Percentiles rank a stretch among this genome's conserved stretches.
Evolutionary conservation across 2,329 filamentous ascomycete genomes (phyloP).

Genomic region (Penicillium aurantiogriseum): DNA sequence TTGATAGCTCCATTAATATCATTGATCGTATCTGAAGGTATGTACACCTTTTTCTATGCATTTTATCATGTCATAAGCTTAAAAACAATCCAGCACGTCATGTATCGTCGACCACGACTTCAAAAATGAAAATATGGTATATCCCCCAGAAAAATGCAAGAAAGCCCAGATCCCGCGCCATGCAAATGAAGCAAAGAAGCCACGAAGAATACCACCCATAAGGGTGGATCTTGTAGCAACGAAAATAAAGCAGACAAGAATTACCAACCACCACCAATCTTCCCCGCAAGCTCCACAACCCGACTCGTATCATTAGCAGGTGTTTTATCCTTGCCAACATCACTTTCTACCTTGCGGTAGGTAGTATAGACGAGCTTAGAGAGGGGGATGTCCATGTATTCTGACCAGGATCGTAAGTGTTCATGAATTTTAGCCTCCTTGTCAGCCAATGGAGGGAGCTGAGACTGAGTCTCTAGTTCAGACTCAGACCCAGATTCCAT

Average conservation of each 20-base stretch:
- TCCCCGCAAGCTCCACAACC: conserved; percentile 84
- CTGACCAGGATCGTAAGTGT: conserved; percentile 73
- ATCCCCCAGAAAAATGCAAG: conserved; percentile 16
- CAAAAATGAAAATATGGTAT: conserved; percentile 17
- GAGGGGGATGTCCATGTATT: conserved; percentile 66
- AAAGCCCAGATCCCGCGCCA: conserved; percentile 17
- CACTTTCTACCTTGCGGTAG: conserved; percentile 89
- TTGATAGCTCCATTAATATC: neutral
- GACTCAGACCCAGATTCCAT: conserved; percentile 57
- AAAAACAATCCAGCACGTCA: neutral
- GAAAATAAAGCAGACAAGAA: neutral
- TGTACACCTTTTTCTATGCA: neutral
- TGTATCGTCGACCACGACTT: neutral
- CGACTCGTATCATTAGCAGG: conserved; percentile 67
- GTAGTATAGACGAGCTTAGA: conserved; percentile 78
- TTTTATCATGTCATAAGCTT: neutral
- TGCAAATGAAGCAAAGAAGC: conserved; percentile 13
- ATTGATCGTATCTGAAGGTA: neutral
- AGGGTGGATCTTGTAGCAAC: neutral
- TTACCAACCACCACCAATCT: conserved; percentile 91
- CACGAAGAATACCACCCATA: neutral
- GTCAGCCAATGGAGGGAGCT: conserved; percentile 25
- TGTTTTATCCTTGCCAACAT: conserved; percentile 74
- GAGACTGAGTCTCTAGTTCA: conserved; percentile 30
- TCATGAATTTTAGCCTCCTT: conserved; percentile 53